Evolutionary conservation across 225 moss, liverwort and hornwort genomes (phyloP).

Genomic region (Physcomitrium patens): DNA sequence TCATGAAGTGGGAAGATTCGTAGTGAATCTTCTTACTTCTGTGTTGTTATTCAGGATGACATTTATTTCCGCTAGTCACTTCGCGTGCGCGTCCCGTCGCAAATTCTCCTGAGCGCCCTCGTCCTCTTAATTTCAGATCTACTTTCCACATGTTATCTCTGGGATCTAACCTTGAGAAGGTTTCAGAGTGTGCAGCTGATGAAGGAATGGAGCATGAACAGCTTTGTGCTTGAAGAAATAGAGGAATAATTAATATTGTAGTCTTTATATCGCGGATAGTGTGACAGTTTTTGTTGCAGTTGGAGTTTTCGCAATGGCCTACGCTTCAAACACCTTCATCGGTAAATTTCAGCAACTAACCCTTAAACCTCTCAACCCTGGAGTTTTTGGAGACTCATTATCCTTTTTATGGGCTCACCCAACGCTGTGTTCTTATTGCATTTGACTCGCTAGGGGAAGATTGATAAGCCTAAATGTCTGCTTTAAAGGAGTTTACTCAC

Average conservation of each 20-base stretch:
- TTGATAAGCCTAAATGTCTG: no score
- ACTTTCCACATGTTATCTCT: slow-evolving; percentile 1
- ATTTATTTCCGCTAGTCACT: background rate
- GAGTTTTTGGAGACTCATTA: background rate
- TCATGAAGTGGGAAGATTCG: no score
- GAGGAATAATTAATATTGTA: background rate
- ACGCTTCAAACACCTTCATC: slow-evolving; percentile 42
- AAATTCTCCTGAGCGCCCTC: background rate
- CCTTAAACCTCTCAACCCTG: background rate
- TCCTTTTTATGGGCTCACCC: background rate
- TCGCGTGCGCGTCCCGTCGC: no score
- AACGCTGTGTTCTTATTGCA: background rate
- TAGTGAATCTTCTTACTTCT: no score
- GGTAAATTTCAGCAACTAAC: slow-evolving; percentile 30
- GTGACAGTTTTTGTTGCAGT: slow-evolving; percentile 32
- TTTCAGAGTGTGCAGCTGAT: slow-evolving; percentile 10
- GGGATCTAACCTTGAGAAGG: background rate
- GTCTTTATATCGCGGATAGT: slow-evolving; percentile 20
- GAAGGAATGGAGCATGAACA: background rate
- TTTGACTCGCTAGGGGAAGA: background rate
- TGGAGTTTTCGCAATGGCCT: slow-evolving; percentile 39
- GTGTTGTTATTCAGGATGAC: background rate
- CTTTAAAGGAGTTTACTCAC: no score
- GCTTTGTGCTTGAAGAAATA: background rate
- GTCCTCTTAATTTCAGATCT: slow-evolving; percentile 29